These are phyloP conservation scores for Leishmania mexicana DNA, from an alignment of 208 protist species.

Conservation along the genomic window DNA sequence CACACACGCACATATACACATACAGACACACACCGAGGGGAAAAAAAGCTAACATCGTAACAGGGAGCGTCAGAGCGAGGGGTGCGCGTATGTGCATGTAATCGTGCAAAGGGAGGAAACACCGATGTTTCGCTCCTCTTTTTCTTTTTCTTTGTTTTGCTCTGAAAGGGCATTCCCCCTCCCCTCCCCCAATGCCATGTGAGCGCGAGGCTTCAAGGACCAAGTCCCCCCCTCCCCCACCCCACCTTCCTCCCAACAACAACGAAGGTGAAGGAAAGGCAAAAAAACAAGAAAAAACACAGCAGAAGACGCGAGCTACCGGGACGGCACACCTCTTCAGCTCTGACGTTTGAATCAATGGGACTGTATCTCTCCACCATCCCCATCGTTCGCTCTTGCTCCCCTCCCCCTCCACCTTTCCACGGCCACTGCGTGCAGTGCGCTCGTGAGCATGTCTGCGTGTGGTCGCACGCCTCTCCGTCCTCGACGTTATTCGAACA, in stretches of 20 bases:
- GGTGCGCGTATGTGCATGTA: not conserved
- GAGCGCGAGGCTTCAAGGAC: not conserved
- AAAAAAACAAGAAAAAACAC: constrained; percentile 1
- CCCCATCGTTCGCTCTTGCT: not conserved
- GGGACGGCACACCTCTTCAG: not conserved
- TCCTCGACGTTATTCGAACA: not conserved
- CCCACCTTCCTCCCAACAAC: too few species aligned
- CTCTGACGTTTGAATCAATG: not conserved
- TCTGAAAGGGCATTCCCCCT: too few species aligned
- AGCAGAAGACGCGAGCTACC: not conserved
- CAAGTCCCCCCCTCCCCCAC: not conserved
- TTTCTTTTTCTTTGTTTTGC: not conserved
- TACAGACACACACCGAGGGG: not conserved
- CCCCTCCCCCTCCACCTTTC: not conserved
- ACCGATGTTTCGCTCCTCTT: not conserved
- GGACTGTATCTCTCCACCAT: not conserved
- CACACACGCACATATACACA: not conserved
- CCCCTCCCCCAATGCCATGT: too few species aligned
- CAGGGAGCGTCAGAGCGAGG: not conserved
- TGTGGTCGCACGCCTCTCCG: not conserved
- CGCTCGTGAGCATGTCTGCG: not conserved
- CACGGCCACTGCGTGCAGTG: not conserved
- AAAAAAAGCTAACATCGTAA: not conserved
- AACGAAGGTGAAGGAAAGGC: not conserved
- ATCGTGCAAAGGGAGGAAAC: not conserved